phyloP scores from a whole-genome alignment of 768 basidiomycete species.

The Termitomyces heimii region DNA sequence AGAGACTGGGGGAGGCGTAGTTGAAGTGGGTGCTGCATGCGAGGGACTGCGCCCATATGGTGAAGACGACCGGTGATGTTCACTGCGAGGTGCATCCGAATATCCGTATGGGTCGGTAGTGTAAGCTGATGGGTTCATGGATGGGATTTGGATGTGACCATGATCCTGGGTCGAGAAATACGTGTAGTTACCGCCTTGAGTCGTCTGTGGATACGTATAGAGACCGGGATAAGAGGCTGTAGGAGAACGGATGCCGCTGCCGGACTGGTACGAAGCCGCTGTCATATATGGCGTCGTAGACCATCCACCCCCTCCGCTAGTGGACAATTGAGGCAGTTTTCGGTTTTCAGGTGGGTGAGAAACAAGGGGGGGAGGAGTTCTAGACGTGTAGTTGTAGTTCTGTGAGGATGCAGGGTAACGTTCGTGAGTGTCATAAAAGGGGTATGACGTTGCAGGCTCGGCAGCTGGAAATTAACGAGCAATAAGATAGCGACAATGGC shows the following conservation, averaged over 20 bases:
- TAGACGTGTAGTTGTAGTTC: slow-evolving; percentile 42
- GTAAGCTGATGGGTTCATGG: slow-evolving; percentile 24
- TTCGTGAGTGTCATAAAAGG: slow-evolving; percentile 54
- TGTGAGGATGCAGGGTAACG: slow-evolving; percentile 44
- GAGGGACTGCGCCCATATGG: slow-evolving; percentile 37
- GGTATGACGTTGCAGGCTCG: slow-evolving; percentile 38
- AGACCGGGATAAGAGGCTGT: slow-evolving; percentile 54
- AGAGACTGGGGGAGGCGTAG: slow-evolving; percentile 45
- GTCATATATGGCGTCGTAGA: slow-evolving; percentile 33
- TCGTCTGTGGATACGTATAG: slow-evolving; percentile 40
- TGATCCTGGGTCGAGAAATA: slow-evolving; percentile 33
- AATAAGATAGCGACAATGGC: slow-evolving; percentile 28
- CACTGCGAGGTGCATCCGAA: slow-evolving; percentile 22
- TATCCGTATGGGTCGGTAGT: slow-evolving; percentile 26
- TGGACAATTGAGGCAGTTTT: slow-evolving; percentile 53
- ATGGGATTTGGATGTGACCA: slow-evolving; percentile 18
- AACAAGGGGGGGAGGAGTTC: slow-evolving; percentile 42
- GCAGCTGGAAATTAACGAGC: slow-evolving; percentile 32
- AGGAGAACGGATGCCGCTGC: slow-evolving; percentile 49
- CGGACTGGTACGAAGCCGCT: slow-evolving; percentile 14
- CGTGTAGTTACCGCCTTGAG: slow-evolving; percentile 30
- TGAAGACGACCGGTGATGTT: slow-evolving; percentile 36
- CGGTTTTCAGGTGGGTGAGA: slow-evolving; percentile 43
- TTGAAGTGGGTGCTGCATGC: slow-evolving; percentile 32
- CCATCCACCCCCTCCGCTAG: slow-evolving; percentile 38